phyloP scores from a whole-genome alignment of 495 filamentous ascomycete species.

The Geoglossum glabrum region DNA sequence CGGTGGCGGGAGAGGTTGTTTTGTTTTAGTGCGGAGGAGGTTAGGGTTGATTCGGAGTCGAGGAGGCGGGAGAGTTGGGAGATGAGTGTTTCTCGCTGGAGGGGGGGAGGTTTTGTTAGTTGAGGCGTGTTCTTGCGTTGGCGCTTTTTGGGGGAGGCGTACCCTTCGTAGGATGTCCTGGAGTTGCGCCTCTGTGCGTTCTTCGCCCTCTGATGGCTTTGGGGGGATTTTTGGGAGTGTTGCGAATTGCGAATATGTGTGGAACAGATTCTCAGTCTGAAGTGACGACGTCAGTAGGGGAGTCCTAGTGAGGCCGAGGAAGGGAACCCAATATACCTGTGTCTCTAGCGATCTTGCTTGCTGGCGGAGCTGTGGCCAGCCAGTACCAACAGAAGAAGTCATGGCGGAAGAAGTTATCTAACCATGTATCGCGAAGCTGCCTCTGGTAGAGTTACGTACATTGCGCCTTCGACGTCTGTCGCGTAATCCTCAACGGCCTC shows the following conservation, averaged over 20 bases:
- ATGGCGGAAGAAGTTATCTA: conserved; percentile 20
- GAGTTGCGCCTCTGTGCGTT: conserved; percentile 54
- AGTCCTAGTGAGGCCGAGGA: background rate
- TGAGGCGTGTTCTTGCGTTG: background rate
- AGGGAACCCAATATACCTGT: conserved; percentile 40
- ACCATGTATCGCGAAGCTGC: background rate
- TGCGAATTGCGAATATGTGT: conserved; percentile 91
- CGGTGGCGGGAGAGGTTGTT: conserved; percentile 85
- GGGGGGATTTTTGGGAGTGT: conserved; percentile 55
- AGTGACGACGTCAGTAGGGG: background rate
- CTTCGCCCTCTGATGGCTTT: conserved; percentile 74
- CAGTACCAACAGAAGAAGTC: conserved; percentile 56
- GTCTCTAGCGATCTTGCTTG: conserved; percentile 80
- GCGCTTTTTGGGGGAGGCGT: conserved; percentile 6
- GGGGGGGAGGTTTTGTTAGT: background rate
- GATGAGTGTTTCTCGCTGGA: conserved; percentile 63
- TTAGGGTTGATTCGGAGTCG: conserved; percentile 79
- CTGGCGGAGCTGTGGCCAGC: conserved; percentile 90
- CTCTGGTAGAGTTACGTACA: background rate
- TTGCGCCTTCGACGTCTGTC: background rate
- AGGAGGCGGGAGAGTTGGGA: conserved; percentile 72
- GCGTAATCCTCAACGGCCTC: background rate
- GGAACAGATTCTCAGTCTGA: conserved; percentile 82
- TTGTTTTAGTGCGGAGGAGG: conserved; percentile 78
- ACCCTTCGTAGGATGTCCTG: conserved; percentile 69